A percentile compares a stretch with the other conserved stretches of the same genome.
Evolutionary conservation across 306 rosid species (phyloP).

Genomic region (Dalbergia cochinchinensis): DNA sequence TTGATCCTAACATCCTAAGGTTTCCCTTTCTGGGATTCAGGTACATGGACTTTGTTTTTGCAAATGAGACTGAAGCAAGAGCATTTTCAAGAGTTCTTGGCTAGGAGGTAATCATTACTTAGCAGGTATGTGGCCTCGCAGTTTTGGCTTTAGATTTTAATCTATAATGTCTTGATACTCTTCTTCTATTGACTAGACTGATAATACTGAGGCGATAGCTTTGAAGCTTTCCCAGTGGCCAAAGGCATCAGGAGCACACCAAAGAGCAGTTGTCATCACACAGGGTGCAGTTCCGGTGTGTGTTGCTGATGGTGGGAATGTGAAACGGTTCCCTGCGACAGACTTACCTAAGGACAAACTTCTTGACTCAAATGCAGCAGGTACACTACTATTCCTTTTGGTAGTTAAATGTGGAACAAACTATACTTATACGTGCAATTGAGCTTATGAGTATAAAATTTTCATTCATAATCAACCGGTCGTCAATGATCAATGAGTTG

Average conservation of each 20-base stretch:
- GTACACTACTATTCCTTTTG: slow-evolving; percentile 48
- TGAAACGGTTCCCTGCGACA: slow-evolving; percentile 70
- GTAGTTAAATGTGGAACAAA: neutral
- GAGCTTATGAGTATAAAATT: neutral
- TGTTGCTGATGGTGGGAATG: slow-evolving; percentile 93
- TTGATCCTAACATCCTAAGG: slow-evolving; percentile 27
- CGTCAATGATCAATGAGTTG: neutral
- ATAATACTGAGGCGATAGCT: slow-evolving; percentile 90
- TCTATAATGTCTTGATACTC: slow-evolving; percentile 15
- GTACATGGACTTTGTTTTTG: slow-evolving; percentile 85
- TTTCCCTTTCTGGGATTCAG: slow-evolving; percentile 50
- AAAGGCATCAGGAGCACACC: slow-evolving; percentile 82
- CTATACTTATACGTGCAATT: neutral
- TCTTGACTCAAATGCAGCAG: slow-evolving; percentile 96
- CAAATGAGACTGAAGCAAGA: slow-evolving; percentile 98
- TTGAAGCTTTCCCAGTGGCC: slow-evolving; percentile 86
- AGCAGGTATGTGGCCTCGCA: slow-evolving; percentile 29
- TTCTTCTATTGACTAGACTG: slow-evolving; percentile 65
- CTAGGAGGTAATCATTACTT: slow-evolving; percentile 77
- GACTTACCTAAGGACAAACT: slow-evolving; percentile 85
- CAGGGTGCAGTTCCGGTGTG: slow-evolving; percentile 97
- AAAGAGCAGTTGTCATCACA: slow-evolving; percentile 90
- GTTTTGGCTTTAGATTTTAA: slow-evolving; percentile 36
- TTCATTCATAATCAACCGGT: too few species aligned
- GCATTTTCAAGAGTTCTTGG: slow-evolving; percentile 85